A percentile compares a stretch with the other conserved stretches of the same genome.
Evolutionary conservation across 2,329 filamentous ascomycete species (phyloP).

Genomic region (Penicillium sp.): DNA sequence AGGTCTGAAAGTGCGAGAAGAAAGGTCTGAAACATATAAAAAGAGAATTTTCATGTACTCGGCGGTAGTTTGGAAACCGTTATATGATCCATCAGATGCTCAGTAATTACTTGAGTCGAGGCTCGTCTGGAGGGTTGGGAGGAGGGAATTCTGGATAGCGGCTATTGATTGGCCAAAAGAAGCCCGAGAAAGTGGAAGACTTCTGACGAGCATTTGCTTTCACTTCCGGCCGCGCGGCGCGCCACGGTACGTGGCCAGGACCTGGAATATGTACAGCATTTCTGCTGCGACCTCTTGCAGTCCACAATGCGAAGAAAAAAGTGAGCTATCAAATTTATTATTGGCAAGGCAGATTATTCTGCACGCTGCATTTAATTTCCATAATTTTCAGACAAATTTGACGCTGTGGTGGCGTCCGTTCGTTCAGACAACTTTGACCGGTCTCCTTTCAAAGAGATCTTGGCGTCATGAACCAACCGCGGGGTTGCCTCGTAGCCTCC

Average conservation of each 20-base stretch:
- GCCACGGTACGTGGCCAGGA: background rate
- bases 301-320: background rate
- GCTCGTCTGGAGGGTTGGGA: background rate
- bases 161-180: slow-evolving; percentile 3
- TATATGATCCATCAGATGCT: too few relatives aligned
- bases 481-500: too few relatives aligned
- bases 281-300: background rate
- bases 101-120: too few relatives aligned
- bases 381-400: background rate
- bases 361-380: background rate
- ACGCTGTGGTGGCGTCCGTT: background rate
- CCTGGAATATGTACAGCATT: background rate
- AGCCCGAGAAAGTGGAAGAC: background rate
- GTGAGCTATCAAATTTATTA: background rate
- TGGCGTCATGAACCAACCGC: background rate
- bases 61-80: background rate
- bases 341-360: background rate
- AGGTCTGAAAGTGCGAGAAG: background rate
- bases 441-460: background rate
- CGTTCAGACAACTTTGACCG: background rate
- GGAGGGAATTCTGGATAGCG: background rate
- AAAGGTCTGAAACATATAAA: background rate
- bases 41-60: background rate
- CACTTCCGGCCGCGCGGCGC: background rate
- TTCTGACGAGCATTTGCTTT: background rate